Evolutionary conservation across 2,329 filamentous ascomycete genomes (phyloP), one percentile per base, ranked within the genome.

Genomic region (Nothomitra cinnamomea): DNA sequence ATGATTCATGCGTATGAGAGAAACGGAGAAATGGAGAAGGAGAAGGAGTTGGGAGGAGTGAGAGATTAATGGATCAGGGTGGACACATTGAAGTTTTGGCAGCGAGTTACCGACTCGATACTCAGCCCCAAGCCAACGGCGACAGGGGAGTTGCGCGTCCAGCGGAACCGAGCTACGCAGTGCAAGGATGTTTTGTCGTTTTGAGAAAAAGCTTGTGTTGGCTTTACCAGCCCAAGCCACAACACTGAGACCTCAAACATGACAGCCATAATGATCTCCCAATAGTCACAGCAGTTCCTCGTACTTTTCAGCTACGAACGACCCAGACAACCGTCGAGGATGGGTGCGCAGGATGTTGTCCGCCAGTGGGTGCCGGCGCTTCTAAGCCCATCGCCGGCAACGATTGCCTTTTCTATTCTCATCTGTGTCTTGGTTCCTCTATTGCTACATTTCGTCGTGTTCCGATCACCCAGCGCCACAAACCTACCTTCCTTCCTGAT

Each of bases 401-500:
- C 79, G 56, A 76, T 96, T 61, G 60, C 81, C 57, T 65, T 90
- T 63, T 84, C 87, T 13, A 62, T 84, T 19, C 58, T 87, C 54
- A 71, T 95, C 62, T 78, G 85, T 56, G 65, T 95, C 59, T 67
- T 82, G 53, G 72, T 85, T 25, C 92, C 92, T 19, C 63, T 94
- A 52, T 64, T 94, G 53, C 73, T 95, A 49, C 92, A 96, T 71
- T 66, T 78, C 55, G 70, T 83, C 64, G 76, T 95, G 63, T 80
- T 87, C 66, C 77, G 77, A 54, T 74, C 78, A 51, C 76, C 77
- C 40, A 76, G 80, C 13, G 82, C 84, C 61, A 78, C 78, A 38
- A 75, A 73, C 13, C 76, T 85, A 24, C 87, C 90, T 51, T 83
- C 83, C 6, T 80, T 96, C 56, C 72, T 95, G 8, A 77, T 95